These are phyloP conservation scores for Mycena chlorophos DNA, from an alignment of 768 basidiomycete genomes.

Conservation along the genomic window DNA sequence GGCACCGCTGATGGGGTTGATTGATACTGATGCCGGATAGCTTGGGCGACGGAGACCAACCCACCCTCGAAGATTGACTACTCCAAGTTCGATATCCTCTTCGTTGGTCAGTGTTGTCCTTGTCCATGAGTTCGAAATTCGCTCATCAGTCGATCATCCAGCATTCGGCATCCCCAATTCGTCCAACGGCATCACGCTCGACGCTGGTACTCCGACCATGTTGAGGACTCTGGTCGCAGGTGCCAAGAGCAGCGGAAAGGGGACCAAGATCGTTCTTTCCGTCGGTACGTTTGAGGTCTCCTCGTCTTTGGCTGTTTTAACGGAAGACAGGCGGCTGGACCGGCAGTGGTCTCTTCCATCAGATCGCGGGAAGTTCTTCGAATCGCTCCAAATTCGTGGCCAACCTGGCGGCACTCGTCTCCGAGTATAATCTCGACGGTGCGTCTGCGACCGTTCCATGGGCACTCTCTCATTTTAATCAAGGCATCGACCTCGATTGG, in stretches of 20 bases:
- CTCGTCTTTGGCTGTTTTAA: background rate
- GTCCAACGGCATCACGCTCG: conserved; percentile 42
- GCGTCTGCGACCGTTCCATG: conserved; percentile 23
- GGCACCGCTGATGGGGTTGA: background rate
- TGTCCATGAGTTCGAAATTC: background rate
- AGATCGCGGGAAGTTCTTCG: conserved; percentile 40
- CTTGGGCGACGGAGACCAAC: conserved; percentile 18
- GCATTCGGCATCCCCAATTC: conserved; percentile 58
- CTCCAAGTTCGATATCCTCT: conserved; percentile 51
- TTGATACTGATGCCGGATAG: conserved; percentile 36
- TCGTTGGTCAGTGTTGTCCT: conserved; percentile 30
- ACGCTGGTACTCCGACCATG: conserved; percentile 40
- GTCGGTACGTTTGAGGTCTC: conserved; percentile 41
- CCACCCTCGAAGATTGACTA: conserved; percentile 44
- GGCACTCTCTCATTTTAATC: background rate
- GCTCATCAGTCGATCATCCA: background rate
- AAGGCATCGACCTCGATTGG: conserved; percentile 41
- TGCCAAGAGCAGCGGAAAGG: conserved; percentile 46
- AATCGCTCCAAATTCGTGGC: conserved; percentile 45
- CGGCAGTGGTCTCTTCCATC: conserved; percentile 51
- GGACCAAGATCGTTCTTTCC: conserved; percentile 53
- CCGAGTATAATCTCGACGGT: conserved; percentile 52
- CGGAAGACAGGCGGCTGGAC: conserved; percentile 46
- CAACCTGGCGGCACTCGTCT: conserved; percentile 46
- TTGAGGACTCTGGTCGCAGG: conserved; percentile 46